Conservation (phyloP, 768 basidiomycete species). For the Scleroderma bovista region DNA sequence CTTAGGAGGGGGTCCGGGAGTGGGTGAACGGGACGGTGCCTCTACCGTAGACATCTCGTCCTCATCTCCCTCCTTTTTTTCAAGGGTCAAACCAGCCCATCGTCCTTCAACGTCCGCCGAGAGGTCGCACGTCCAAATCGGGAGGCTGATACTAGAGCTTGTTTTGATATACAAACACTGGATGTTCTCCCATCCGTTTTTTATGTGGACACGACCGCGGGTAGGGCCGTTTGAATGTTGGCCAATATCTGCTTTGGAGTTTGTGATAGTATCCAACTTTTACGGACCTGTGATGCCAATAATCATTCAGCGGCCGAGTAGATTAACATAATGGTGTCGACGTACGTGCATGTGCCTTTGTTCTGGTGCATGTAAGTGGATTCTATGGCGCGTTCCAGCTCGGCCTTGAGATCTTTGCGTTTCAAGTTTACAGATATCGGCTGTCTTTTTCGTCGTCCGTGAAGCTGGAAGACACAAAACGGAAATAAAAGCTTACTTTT, state of each 20-base stretch:
- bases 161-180: conserved; percentile 90
- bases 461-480: background rate
- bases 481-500: conserved; percentile 57
- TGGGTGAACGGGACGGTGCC: background rate
- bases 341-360: conserved; percentile 88
- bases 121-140: conserved; percentile 84
- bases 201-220: conserved; percentile 66
- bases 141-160: conserved; percentile 74
- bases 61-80: conserved; percentile 5
- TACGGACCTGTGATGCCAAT: conserved; percentile 52
- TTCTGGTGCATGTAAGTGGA: conserved; percentile 97
- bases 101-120: conserved; percentile 37
- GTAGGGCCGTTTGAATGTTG: conserved; percentile 76
- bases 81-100: conserved; percentile 23
- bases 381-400: conserved; percentile 87
- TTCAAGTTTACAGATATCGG: conserved; percentile 91
- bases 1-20: background rate
- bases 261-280: conserved; percentile 78
- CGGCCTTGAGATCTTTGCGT: conserved; percentile 85
- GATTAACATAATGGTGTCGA: conserved; percentile 8
- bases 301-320: background rate
- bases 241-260: conserved; percentile 65
- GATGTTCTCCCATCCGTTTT: conserved; percentile 86
- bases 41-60: background rate
- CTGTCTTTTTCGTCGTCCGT: conserved; percentile 47